Evolutionary conservation across 2,329 filamentous ascomycete genomes (phyloP), one percentile per base, ranked within the genome.

Genomic region (Leptographium galeiforme): DNA sequence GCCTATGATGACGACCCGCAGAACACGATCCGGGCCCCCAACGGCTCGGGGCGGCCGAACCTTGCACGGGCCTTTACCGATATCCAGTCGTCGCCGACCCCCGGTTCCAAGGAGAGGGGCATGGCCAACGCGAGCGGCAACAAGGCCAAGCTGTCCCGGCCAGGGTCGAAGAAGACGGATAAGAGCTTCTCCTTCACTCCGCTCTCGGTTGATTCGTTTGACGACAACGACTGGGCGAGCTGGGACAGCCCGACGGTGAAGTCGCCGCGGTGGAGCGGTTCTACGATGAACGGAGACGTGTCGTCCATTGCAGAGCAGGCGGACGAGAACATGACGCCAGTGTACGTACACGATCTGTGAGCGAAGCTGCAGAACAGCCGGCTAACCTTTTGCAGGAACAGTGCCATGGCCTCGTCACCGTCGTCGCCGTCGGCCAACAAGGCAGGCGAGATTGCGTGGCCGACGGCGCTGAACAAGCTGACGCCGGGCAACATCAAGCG

Each of bases 401-500:
- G 49, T 39, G 43, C 51, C 8, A n/a, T 25, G 18, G n/a, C 44
- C 14, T 46, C 56, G 4, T 51, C 54, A 16, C 48, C 55, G 7
- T 38, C 52, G 12, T 57, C 53, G 58, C 60, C 53, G 12, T 57
- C 53, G 58, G 60, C 36, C 19, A 68, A 68, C 56, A 74, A 72
- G 61, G 66, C 79, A 39, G 74, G 77, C 65, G 71, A 82, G 62
- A 64, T 81, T 55, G 65, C 85, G 33, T 60, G 60, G 60, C 88
- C 87, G 70, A 82, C 83, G 49, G 78, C 84, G 48, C 76, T 94
- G 53, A 83, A 82, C 63, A 82, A 84, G 58, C 70, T 89, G 44
- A 78, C 81, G 10, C 86, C 89, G 0, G 82, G 81, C 60, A 89
- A 88, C 61, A 71, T 96, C 60, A 87, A 89, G 64, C 79, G 82